Evolutionary conservation across 129 eudicot species (phyloP).

Genomic region (Solidago caesia): DNA sequence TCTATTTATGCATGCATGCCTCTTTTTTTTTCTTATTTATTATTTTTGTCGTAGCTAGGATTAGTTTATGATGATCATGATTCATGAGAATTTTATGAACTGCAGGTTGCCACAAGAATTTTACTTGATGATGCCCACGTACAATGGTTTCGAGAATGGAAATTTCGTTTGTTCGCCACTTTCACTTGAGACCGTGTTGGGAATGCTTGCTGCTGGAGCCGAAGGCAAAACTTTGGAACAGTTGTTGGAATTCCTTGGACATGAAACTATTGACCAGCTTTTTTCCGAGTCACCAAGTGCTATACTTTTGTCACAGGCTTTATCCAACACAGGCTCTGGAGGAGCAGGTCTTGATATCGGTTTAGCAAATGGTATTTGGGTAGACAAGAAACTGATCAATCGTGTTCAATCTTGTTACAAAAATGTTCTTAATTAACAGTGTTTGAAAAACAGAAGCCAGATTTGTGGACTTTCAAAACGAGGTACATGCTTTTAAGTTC

Average conservation of each 20-base stretch:
- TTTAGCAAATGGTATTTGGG: background rate
- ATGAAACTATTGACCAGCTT: background rate
- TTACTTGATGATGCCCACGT: background rate
- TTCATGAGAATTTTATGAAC: background rate
- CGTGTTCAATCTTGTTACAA: background rate
- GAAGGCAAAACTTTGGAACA: background rate
- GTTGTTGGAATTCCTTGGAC: background rate
- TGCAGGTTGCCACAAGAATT: background rate
- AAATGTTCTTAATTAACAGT: background rate
- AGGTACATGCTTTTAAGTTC: background rate
- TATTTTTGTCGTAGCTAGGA: too few relatives aligned
- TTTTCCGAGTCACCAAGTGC: background rate
- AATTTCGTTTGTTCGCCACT: slow-evolving; percentile 1
- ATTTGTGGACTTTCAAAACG: background rate
- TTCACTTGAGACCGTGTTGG: background rate
- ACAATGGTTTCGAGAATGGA: background rate
- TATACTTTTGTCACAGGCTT: background rate
- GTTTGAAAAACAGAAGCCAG: background rate
- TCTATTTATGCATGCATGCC: too few relatives aligned
- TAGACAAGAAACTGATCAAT: background rate
- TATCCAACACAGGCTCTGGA: background rate
- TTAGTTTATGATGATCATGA: background rate
- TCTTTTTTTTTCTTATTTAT: too few relatives aligned
- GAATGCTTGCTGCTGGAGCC: slow-evolving; percentile 15
- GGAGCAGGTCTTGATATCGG: background rate